Conservation (phyloP, 2,329 filamentous ascomycete species). For the Ceratocystiopsis brevicomis region DNA sequence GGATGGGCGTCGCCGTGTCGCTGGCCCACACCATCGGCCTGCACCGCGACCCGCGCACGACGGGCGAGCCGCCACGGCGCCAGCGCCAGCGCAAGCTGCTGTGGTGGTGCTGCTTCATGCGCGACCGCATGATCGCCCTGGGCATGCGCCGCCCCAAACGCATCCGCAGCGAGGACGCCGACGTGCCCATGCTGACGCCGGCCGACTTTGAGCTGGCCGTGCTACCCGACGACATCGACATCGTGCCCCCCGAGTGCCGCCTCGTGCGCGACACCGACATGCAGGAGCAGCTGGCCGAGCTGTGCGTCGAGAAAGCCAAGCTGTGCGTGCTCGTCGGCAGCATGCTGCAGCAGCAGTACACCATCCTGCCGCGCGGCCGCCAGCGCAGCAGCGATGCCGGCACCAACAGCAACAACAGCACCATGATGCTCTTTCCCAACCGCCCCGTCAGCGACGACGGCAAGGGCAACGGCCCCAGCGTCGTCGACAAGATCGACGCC, state of each 20-base stretch:
- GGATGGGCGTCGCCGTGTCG: slow-evolving; percentile 93
- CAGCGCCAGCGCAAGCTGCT: slow-evolving; percentile 84
- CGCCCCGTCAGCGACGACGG: slow-evolving; percentile 53
- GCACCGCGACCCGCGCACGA: slow-evolving; percentile 62
- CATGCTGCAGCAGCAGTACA: slow-evolving; percentile 81
- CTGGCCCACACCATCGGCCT: slow-evolving; percentile 84
- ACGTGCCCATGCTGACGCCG: slow-evolving; percentile 75
- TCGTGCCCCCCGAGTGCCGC: slow-evolving; percentile 51
- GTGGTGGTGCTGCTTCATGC: slow-evolving; percentile 97
- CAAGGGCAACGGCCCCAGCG: slow-evolving; percentile 30
- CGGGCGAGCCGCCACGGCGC: slow-evolving; percentile 52
- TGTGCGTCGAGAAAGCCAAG: slow-evolving; percentile 86
- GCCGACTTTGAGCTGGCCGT: slow-evolving; percentile 65
- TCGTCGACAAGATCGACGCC: slow-evolving; percentile 60
- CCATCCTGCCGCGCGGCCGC: slow-evolving; percentile 69
- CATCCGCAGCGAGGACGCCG: slow-evolving; percentile 84
- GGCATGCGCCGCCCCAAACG: slow-evolving; percentile 85
- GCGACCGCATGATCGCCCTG: slow-evolving; percentile 76
- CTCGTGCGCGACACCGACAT: slow-evolving; percentile 50
- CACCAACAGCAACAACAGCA: slow-evolving; percentile 27
- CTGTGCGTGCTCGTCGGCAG: slow-evolving; percentile 77
- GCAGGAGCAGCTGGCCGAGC: slow-evolving; percentile 60
- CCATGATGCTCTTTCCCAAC: slow-evolving; percentile 83
- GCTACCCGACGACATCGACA: slow-evolving; percentile 47
- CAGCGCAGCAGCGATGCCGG: slow-evolving; percentile 29